Evolutionary conservation across 305 asterid genomes (phyloP), one percentile per base, ranked within the genome.

Genomic region (Fraxinus velutina): DNA sequence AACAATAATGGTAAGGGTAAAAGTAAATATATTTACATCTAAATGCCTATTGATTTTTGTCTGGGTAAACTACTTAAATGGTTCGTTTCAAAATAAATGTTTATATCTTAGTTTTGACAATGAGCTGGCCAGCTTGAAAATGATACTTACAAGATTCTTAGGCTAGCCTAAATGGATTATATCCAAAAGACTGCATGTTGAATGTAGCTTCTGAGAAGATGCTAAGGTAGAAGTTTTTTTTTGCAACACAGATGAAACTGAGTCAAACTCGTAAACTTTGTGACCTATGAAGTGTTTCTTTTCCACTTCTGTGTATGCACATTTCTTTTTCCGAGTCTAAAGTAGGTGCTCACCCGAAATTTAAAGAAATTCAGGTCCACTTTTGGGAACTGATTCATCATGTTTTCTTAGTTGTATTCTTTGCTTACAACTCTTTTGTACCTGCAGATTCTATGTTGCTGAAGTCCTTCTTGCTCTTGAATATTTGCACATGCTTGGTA

Each of bases 401-500:
- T 42, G 74, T 2, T 39, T 50, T 80, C n/a, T 44, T 60, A 6
- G 42, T 17, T 13, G 10, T 30, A 36, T 50, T 33, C 47, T 74
- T 85, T 10, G 2, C 62, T 39, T 55, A 68, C 68, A 47, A 77
- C 70, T 21, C 47, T 22, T 24, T 73, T 36, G 52, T 52, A 29
- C 77, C 79, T 86, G 75, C 93, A 95, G 98, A 86, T 95, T 95
- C 89, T 95, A 95, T 83, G 97, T 95, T 57, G 97, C 98, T 13
- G 98, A 95, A 83, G 91, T 93, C 80, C 98, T 95, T 84, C 97
- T 95, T 79, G 97, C 98, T 57, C 90, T 95, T 15, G 98, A 95
- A 82, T 95, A 95, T 85, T 71, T 95, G 78, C 98, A 95, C 91
- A 95, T 95, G 98, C 97, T 95, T 21, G 98, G 98, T 2, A 93